phyloP scores from a whole-genome alignment of 2,329 filamentous ascomycete species.

The Fusarium sp. region DNA sequence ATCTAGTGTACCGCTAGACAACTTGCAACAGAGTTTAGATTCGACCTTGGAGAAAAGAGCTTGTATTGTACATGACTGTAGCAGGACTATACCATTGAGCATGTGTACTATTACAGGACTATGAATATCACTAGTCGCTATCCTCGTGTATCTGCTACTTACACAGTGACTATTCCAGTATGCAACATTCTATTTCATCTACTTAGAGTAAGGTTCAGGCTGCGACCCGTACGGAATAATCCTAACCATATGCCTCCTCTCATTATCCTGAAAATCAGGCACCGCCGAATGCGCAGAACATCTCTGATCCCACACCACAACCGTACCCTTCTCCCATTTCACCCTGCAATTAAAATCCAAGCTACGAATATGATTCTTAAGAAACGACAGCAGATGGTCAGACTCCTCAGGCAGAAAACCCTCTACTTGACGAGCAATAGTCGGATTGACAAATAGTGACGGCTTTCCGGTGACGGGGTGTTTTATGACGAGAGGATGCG shows the following conservation, averaged over 20 bases:
- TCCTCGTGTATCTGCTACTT: background rate
- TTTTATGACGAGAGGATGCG: conserved; percentile 49
- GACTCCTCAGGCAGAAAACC: conserved; percentile 52
- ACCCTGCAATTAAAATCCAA: conserved; percentile 52
- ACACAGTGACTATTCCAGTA: no score
- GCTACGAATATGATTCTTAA: conserved; percentile 50
- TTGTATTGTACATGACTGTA: background rate
- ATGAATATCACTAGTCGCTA: background rate
- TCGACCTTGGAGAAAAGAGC: rapidly evolving
- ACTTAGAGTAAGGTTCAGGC: conserved; percentile 35
- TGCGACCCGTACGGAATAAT: conserved; percentile 49
- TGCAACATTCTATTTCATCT: background rate
- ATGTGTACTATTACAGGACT: background rate
- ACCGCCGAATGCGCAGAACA: conserved; percentile 47
- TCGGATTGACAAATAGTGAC: conserved; percentile 50
- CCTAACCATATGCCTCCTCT: conserved; percentile 51
- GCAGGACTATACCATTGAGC: background rate
- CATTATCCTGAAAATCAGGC: conserved; percentile 50
- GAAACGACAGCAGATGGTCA: conserved; percentile 45
- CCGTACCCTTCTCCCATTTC: conserved; percentile 49
- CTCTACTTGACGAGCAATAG: conserved; percentile 49
- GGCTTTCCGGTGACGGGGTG: conserved; percentile 50
- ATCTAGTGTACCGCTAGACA: conserved; percentile 32
- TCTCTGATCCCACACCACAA: conserved; percentile 52
- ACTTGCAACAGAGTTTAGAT: conserved; percentile 22